Evolutionary conservation across 2,329 filamentous ascomycete species (phyloP).

Genomic region (Phoma sp.): DNA sequence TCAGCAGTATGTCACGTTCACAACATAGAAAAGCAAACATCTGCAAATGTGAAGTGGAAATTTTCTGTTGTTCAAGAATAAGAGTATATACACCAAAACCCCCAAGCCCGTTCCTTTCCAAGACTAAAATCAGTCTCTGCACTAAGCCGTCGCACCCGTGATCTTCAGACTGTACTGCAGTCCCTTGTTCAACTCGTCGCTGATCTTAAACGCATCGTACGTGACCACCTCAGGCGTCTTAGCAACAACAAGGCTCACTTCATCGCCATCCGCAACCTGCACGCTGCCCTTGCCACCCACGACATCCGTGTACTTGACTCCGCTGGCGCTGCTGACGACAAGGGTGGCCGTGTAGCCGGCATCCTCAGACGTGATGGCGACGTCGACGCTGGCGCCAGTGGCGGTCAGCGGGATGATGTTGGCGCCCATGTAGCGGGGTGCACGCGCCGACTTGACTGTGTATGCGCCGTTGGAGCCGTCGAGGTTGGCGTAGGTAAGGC

Average conservation of each 20-base stretch:
- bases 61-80: no score
- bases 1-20: no score
- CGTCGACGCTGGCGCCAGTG: constrained; percentile 33
- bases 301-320: constrained; percentile 20
- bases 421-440: constrained; percentile 58
- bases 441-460: constrained; percentile 50
- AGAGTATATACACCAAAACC: no score
- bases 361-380: constrained; percentile 9
- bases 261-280: constrained; percentile 11
- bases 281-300: constrained; percentile 14
- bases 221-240: constrained; percentile 20
- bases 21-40: no score
- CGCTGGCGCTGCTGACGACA: constrained; percentile 8
- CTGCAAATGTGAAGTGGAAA: no score
- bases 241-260: constrained; percentile 19
- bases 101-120: no score
- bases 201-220: constrained; percentile 22
- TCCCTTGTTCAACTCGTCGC: constrained; percentile 14
- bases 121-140: no score
- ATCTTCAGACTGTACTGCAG: constrained; percentile 20
- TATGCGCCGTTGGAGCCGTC: constrained; percentile 48
- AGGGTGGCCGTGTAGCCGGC: constrained; percentile 20
- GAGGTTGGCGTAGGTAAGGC: constrained; percentile 53
- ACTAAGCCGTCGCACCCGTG: constrained; percentile 13
- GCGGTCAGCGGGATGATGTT: constrained; percentile 56